Conservation (phyloP, 2,329 filamentous ascomycete species). For the Bisporella sp. region DNA sequence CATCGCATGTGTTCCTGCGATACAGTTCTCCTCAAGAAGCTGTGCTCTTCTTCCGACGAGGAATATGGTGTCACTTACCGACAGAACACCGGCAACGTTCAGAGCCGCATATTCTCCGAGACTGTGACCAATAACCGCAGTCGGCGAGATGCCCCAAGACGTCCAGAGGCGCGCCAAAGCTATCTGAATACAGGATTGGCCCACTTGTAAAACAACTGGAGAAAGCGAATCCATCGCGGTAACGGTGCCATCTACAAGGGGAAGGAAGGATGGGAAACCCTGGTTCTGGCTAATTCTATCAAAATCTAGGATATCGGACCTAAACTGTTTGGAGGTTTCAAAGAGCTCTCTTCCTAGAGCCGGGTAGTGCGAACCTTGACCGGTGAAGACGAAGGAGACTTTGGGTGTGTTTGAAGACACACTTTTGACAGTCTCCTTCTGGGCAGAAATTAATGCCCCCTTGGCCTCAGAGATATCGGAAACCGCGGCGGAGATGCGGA, state of each 20-base stretch:
- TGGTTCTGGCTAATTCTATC: conserved; percentile 1
- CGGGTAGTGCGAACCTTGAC: conserved; percentile 30
- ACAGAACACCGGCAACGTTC: conserved; percentile 61
- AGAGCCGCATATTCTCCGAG: conserved; percentile 69
- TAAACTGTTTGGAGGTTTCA: conserved; percentile 38
- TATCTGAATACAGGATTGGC: conserved; percentile 43
- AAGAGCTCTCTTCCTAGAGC: conserved; percentile 39
- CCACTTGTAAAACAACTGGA: conserved; percentile 45
- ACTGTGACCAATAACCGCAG: conserved; percentile 53
- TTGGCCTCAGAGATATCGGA: conserved; percentile 21
- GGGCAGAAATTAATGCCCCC: conserved; percentile 29
- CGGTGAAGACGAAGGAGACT: conserved; percentile 15
- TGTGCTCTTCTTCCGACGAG: conserved; percentile 61
- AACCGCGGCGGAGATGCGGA: conserved; percentile 41
- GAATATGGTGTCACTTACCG: conserved; percentile 61
- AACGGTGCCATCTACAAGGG: conserved; percentile 22
- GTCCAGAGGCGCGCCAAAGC: conserved; percentile 47
- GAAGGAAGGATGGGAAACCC: conserved; percentile 5
- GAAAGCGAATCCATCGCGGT: conserved; percentile 33
- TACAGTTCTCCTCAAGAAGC: conserved; percentile 57
- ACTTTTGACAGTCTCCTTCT: neutral
- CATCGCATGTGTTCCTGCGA: conserved; percentile 59
- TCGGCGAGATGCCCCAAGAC: conserved; percentile 46
- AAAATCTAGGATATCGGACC: conserved; percentile 1
- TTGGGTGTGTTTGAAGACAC: conserved; percentile 22